phyloP scores from a whole-genome alignment of 1,284 basidiomycete species.

The Limonomyces culmigenus region DNA sequence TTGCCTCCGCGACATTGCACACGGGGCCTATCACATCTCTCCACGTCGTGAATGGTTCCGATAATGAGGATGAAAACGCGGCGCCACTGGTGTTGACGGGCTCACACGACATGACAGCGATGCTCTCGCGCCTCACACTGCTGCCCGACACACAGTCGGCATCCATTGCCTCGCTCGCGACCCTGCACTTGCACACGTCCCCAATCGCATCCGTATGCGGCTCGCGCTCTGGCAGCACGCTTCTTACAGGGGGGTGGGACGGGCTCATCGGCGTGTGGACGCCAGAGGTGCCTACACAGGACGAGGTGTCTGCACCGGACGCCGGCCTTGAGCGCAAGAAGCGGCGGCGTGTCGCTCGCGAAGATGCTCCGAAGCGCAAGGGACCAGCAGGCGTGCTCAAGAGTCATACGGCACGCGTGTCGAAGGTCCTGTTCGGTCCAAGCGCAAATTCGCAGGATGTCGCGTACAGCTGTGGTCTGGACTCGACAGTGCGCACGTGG shows the following conservation, averaged over 20 bases:
- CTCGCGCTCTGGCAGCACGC: conserved; percentile 32
- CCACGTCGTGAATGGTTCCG: conserved; percentile 30
- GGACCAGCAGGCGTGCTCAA: conserved; percentile 52
- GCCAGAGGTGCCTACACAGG: conserved; percentile 35
- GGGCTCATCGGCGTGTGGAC: conserved; percentile 67
- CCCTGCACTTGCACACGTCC: conserved; percentile 60
- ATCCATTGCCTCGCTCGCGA: conserved; percentile 28
- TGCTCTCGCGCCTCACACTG: conserved; percentile 35
- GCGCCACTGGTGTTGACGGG: conserved; percentile 70
- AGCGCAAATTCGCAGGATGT: conserved; percentile 10
- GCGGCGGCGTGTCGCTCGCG: conserved; percentile 24
- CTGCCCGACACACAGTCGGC: conserved; percentile 13
- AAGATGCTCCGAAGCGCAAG: conserved; percentile 28
- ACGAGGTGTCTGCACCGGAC: conserved; percentile 34
- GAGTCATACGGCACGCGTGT: conserved; percentile 60
- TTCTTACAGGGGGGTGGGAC: conserved; percentile 73
- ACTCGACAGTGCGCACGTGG: conserved; percentile 62
- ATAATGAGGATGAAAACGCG: conserved; percentile 22
- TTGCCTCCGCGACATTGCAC: conserved; percentile 35
- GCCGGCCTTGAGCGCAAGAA: conserved; percentile 25
- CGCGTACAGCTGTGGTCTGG: conserved; percentile 61
- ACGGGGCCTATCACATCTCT: conserved; percentile 60
- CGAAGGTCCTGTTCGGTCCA: conserved; percentile 34
- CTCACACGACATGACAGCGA: conserved; percentile 70
- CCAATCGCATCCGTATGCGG: conserved; percentile 53